phyloP scores from a whole-genome alignment of 164 flowering plant species.

The Taxillus chinensis region DNA sequence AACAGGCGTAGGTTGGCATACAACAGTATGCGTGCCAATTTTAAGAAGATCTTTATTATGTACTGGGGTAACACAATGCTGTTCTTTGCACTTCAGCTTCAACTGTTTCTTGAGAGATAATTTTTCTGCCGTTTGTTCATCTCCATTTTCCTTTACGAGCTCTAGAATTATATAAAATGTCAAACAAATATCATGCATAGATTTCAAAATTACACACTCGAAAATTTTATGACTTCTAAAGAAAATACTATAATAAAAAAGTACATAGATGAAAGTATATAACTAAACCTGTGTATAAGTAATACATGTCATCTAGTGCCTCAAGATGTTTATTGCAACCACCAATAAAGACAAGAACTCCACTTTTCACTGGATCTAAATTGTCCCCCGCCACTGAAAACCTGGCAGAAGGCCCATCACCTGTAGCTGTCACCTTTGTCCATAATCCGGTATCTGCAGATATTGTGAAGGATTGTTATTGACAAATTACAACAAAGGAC shows the following conservation, averaged over 20 bases:
- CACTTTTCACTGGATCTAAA: conserved; percentile 56
- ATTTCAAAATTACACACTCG: not conserved
- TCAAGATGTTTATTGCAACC: conserved; percentile 88
- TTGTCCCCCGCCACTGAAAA: conserved; percentile 89
- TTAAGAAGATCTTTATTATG: conserved; percentile 25
- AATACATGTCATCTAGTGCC: conserved; percentile 91
- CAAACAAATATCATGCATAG: conserved; percentile 2
- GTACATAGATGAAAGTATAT: not conserved
- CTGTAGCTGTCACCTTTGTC: conserved; percentile 51
- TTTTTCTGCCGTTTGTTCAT: conserved; percentile 54
- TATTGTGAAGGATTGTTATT: not conserved
- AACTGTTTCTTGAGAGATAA: conserved; percentile 77
- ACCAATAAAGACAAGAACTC: conserved; percentile 69
- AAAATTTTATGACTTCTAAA: not conserved
- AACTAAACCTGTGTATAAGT: conserved; percentile 72
- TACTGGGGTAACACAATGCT: conserved; percentile 23
- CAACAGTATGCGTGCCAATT: conserved; percentile 16
- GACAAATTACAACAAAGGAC: not conserved
- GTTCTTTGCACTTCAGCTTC: conserved; percentile 75
- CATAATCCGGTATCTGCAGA: conserved; percentile 65
- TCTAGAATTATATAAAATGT: conserved; percentile 27
- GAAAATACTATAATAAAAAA: not conserved
- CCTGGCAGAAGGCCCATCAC: conserved; percentile 84
- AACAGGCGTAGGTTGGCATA: conserved; percentile 22
- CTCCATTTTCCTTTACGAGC: conserved; percentile 36